phyloP scores from a whole-genome alignment of 2,329 filamentous ascomycete genomes.

The Aureobasidium sp. region DNA sequence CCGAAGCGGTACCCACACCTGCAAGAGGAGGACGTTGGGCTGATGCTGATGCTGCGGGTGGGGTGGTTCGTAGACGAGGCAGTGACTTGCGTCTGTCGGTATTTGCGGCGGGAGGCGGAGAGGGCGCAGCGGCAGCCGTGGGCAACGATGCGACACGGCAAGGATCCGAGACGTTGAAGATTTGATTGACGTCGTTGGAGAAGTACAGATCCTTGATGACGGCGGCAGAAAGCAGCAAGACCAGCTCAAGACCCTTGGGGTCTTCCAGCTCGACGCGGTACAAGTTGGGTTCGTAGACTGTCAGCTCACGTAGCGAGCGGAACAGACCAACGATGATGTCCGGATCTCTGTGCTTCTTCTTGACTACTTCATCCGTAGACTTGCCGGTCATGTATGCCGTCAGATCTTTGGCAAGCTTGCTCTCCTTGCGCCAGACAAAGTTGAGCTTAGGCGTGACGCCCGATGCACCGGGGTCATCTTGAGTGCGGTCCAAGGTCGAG shows the following conservation, averaged over 20 bases:
- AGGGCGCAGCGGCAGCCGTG: constrained; percentile 17
- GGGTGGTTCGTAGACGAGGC: constrained; percentile 25
- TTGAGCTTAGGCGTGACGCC: constrained; percentile 60
- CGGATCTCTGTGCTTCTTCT: constrained; percentile 77
- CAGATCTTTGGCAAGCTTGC: constrained; percentile 77
- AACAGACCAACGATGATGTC: constrained; percentile 94
- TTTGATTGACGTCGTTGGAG: constrained; percentile 55
- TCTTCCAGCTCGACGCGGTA: constrained; percentile 88
- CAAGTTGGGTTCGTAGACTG: constrained; percentile 89
- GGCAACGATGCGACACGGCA: constrained; percentile 25
- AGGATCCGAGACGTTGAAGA: constrained; percentile 65
- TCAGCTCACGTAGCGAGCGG: constrained; percentile 67
- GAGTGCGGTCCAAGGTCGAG: constrained; percentile 69
- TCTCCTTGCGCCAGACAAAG: constrained; percentile 86
- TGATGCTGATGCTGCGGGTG: background rate
- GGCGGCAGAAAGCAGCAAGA: constrained; percentile 56
- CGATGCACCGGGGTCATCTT: constrained; percentile 51
- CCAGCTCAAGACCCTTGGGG: constrained; percentile 83
- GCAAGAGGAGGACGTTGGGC: constrained; percentile 3
- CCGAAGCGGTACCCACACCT: constrained; percentile 24
- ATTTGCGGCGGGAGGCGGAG: constrained; percentile 20
- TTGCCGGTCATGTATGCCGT: constrained; percentile 81
- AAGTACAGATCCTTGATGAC: constrained; percentile 59
- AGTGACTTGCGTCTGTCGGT: constrained; percentile 23
- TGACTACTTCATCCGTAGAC: constrained; percentile 57